Evolutionary conservation across 2,329 filamentous ascomycete genomes (phyloP), one percentile per base, ranked within the genome.

Genomic region (Aspergillus flavus): DNA sequence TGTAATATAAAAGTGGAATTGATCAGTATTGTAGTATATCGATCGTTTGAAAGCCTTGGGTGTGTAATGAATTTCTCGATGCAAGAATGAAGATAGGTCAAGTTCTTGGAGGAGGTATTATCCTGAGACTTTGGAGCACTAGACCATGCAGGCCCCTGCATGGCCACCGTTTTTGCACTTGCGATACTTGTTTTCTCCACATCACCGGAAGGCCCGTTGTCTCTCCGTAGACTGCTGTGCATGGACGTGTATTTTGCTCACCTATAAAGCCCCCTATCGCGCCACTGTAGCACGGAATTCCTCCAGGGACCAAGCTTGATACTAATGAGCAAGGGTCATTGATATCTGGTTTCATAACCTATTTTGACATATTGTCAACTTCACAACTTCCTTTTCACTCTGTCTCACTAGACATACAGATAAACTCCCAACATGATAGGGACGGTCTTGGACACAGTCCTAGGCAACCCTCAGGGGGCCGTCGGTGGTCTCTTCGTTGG

Each of bases 31-130:
- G 3, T 9, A 10, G 7, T 16, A 41, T 10, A 41, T 19, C 3
- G 6, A n/a, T 4, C 16, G 3, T 16, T 10, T 19, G 39, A 3
- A 46, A 3, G 10, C 1, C 9, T 0, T 30, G 11, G 26, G n/a
- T 3, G 4, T 2, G 1, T 30, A 30, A 1, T 30, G 11, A 9
- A 30, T 19, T 2, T 2, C 3, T 6, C 3, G 6, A 26, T 4
- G 5, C 4, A 28, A 14, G 0, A 6, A 19, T 16, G 5, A 16
- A 2, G 46, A 28, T 26, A 10, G 1, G 14, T 4, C 14, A 19
- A 10, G 12, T 14, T 16, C 12, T 16, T 10, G 23, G 19, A 4
- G 43, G 23, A 19, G 12, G 5, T n/a, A 32, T 50, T 3, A 6
- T 5, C 2, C 6, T 4, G 26, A 28, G 6, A 16, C 46, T 9